A percentile compares a stretch with the other conserved stretches of the same genome.
phyloP scores from a whole-genome alignment of 1,284 basidiomycete genomes.

The Cryptococcus wingfieldii region DNA sequence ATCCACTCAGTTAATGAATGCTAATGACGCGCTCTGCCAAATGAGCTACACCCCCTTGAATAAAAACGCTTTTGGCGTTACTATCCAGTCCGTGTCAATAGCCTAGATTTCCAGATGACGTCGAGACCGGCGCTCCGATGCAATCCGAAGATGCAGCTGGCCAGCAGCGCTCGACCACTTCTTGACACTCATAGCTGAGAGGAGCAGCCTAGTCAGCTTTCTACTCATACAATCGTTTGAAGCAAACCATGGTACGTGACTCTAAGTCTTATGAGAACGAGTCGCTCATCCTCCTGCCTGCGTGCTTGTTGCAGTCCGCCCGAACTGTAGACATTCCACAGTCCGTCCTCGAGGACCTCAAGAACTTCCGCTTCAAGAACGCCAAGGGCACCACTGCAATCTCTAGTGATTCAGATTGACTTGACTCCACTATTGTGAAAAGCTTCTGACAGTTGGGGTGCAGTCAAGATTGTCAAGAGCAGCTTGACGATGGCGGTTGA shows the following conservation, averaged over 20 bases:
- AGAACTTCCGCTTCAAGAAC: conserved; percentile 76
- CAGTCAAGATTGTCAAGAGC: conserved; percentile 78
- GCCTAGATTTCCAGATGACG: too few species aligned
- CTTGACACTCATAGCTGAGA: too few species aligned
- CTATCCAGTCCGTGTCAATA: too few species aligned
- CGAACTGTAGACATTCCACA: conserved; percentile 75
- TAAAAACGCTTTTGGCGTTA: not conserved
- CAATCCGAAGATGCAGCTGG: too few species aligned
- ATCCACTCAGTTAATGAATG: not conserved
- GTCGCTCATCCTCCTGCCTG: too few species aligned
- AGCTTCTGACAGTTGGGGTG: not conserved
- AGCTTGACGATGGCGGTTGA: conserved; percentile 74
- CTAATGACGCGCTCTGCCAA: conserved; percentile 8
- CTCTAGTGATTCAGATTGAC: conserved; percentile 48
- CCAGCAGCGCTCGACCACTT: too few species aligned
- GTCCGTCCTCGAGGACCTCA: conserved; percentile 66
- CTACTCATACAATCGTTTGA: too few species aligned
- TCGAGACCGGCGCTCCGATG: too few species aligned
- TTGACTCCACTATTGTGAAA: not conserved
- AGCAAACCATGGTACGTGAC: too few species aligned
- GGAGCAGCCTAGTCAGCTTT: too few species aligned
- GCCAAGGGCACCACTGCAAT: conserved; percentile 66
- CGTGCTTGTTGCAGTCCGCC: not conserved
- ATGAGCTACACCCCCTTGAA: conserved; percentile 6
- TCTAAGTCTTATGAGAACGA: too few species aligned